Evolutionary conservation across 2,329 filamentous ascomycete species (phyloP).

Genomic region (Botrytis fabae): DNA sequence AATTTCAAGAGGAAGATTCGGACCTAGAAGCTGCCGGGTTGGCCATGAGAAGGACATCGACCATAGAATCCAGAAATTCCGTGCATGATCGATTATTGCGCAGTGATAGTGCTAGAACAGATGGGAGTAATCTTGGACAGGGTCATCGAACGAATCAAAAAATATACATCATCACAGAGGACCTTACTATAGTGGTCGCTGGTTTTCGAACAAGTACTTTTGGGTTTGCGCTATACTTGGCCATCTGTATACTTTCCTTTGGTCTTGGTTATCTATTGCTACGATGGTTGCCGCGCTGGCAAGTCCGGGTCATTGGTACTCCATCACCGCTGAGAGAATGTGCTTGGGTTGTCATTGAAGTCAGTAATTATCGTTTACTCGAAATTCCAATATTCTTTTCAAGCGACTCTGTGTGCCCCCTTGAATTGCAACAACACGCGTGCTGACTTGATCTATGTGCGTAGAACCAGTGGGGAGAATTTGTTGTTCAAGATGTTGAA

Average conservation of each 20-base stretch:
- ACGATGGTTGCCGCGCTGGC: slow-evolving; percentile 87
- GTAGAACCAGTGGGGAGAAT: slow-evolving; percentile 92
- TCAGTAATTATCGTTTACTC: slow-evolving; percentile 43
- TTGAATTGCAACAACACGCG: slow-evolving; percentile 10
- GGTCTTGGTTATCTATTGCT: slow-evolving; percentile 83
- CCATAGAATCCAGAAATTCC: slow-evolving; percentile 57
- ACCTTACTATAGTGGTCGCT: slow-evolving; percentile 89
- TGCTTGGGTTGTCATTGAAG: slow-evolving; percentile 90
- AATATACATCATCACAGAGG: slow-evolving; percentile 88
- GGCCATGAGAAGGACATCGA: slow-evolving; percentile 60
- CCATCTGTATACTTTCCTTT: slow-evolving; percentile 68
- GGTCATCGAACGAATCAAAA: slow-evolving; percentile 78
- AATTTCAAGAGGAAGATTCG: slow-evolving; percentile 38
- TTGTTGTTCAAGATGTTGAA: slow-evolving; percentile 71
- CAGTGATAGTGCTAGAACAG: slow-evolving; percentile 68
- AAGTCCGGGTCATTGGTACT: slow-evolving; percentile 72
- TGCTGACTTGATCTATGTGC: slow-evolving; percentile 39
- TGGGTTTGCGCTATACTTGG: slow-evolving; percentile 68
- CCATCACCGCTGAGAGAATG: slow-evolving; percentile 70
- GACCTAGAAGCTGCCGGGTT: slow-evolving; percentile 42
- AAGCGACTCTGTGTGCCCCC: background rate
- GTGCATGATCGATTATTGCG: slow-evolving; percentile 67
- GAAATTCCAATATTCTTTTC: slow-evolving; percentile 1
- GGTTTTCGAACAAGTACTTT: slow-evolving; percentile 78
- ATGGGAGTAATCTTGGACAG: slow-evolving; percentile 59